A percentile compares a stretch with the other conserved stretches of the same genome.
Evolutionary conservation across 352 stramenopile genomes (phyloP).

Genomic region (Phytopythium sindhum): DNA sequence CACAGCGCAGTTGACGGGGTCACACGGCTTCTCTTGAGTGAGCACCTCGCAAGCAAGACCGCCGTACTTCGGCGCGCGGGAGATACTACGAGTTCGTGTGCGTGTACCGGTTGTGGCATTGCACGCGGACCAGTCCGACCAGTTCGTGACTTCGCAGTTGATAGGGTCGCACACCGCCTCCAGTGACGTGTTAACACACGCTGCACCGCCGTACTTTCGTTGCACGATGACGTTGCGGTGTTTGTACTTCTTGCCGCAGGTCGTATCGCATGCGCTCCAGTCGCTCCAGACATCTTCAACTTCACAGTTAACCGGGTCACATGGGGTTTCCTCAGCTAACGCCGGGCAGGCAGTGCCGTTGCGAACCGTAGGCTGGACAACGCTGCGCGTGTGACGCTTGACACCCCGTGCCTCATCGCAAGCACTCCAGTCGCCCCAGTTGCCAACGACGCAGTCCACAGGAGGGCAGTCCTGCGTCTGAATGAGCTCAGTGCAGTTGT

Average conservation of each 20-base stretch:
- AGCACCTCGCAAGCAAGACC: constrained; percentile 31
- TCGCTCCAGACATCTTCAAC: constrained; percentile 38
- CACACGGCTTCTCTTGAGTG: constrained; percentile 39
- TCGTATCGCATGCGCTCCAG: constrained; percentile 39
- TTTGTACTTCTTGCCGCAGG: constrained; percentile 35
- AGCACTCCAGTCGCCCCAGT: constrained; percentile 23
- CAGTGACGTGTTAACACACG: constrained; percentile 23
- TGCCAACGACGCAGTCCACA: constrained; percentile 40
- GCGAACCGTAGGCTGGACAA: constrained; percentile 24
- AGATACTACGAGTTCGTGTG: constrained; percentile 30
- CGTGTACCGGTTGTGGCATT: constrained; percentile 33
- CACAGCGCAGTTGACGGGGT: constrained; percentile 38
- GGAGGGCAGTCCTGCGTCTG: constrained; percentile 35
- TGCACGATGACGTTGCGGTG: constrained; percentile 20
- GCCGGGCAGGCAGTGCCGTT: constrained; percentile 25
- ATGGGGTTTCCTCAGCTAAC: constrained; percentile 25
- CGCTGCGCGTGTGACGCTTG: constrained; percentile 21
- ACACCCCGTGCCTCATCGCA: constrained; percentile 24
- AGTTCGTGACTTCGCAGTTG: constrained; percentile 35
- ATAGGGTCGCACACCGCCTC: constrained; percentile 45
- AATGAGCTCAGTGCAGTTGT: constrained; percentile 18
- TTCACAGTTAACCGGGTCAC: constrained; percentile 39
- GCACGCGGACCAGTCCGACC: constrained; percentile 41
- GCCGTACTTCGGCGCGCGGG: constrained; percentile 30
- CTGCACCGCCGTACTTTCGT: constrained; percentile 28